Conservation (phyloP, 208 protist species). For the Angomonas ambiguus region DNA sequence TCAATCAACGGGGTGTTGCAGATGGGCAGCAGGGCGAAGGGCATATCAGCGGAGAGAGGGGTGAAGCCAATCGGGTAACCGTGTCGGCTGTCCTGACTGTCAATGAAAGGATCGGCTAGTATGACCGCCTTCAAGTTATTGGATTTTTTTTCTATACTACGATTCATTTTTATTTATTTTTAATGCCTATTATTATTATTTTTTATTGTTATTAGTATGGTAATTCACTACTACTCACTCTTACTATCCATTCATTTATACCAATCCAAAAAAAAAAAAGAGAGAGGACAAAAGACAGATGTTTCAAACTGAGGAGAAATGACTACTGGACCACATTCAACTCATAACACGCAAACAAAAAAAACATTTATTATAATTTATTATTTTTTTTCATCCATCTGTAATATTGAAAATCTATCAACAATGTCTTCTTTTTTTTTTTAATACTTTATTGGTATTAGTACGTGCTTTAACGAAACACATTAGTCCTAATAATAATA, state of each 20-base stretch:
- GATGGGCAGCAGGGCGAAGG: slow-evolving; percentile 75
- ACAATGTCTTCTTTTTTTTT: not conserved
- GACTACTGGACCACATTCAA: not conserved
- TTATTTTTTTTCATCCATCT: not conserved
- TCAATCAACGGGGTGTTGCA: slow-evolving; percentile 87
- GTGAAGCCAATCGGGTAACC: slow-evolving; percentile 31
- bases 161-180: slow-evolving; percentile 19
- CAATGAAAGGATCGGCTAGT: slow-evolving; percentile 53
- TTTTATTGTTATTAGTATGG: not conserved
- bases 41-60: slow-evolving; percentile 47
- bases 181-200: slow-evolving; percentile 12
- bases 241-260: slow-evolving; percentile 15
- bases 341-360: slow-evolving; percentile 12
- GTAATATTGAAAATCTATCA: not conserved
- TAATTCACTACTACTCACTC: not conserved
- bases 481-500: not conserved
- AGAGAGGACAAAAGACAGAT: not conserved
- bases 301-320: not conserved
- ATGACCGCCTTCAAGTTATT: slow-evolving; percentile 49
- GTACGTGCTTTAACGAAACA: too few species aligned
- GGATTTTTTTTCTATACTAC: not conserved
- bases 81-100: not conserved
- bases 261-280: slow-evolving; percentile 5
- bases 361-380: too few species aligned
- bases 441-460: not conserved